Percentiles rank a stretch among this genome's conserved stretches.
phyloP scores from a whole-genome alignment of 495 filamentous ascomycete genomes.

The Evansstolkia leycettana region DNA sequence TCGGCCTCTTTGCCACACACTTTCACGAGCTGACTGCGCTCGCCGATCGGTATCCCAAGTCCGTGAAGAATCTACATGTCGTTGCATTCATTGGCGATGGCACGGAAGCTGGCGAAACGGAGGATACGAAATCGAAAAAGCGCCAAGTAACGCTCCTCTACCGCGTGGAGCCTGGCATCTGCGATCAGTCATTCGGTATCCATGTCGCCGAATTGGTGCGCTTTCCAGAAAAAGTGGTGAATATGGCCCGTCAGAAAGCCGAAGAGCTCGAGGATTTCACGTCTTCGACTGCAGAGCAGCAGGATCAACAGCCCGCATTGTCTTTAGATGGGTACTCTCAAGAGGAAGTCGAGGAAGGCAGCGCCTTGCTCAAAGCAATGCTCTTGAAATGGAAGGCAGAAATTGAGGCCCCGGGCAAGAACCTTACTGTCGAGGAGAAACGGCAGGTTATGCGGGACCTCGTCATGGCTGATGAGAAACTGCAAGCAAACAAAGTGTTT shows the following conservation, averaged over 20 bases:
- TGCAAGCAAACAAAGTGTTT: slow-evolving; percentile 81
- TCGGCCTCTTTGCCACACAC: slow-evolving; percentile 90
- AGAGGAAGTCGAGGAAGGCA: slow-evolving; percentile 87
- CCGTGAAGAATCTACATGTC: slow-evolving; percentile 85
- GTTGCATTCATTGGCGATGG: slow-evolving; percentile 80
- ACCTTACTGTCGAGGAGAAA: slow-evolving; percentile 65
- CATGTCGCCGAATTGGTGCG: slow-evolving; percentile 95
- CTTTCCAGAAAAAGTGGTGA: slow-evolving; percentile 96
- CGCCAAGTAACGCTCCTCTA: slow-evolving; percentile 92
- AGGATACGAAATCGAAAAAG: slow-evolving; percentile 38
- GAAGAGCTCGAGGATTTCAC: slow-evolving; percentile 97
- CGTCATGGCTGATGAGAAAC: slow-evolving; percentile 54
- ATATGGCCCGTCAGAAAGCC: slow-evolving; percentile 96
- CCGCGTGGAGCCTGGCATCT: slow-evolving; percentile 88
- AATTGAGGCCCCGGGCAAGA: slow-evolving; percentile 44
- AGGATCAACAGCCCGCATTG: slow-evolving; percentile 36
- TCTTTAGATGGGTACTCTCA: slow-evolving; percentile 50
- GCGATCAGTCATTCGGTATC: slow-evolving; percentile 95
- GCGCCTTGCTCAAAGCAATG: slow-evolving; percentile 70
- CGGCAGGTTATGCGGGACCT: slow-evolving; percentile 67
- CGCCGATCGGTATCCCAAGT: slow-evolving; percentile 65
- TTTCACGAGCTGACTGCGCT: slow-evolving; percentile 96
- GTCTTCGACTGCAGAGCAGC: slow-evolving; percentile 39
- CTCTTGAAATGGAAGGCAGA: slow-evolving; percentile 80
- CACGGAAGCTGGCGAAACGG: slow-evolving; percentile 12